Percentiles rank a stretch among this genome's conserved stretches.
phyloP scores from a whole-genome alignment of 2,329 filamentous ascomycete species.

The Neonectria punicea region DNA sequence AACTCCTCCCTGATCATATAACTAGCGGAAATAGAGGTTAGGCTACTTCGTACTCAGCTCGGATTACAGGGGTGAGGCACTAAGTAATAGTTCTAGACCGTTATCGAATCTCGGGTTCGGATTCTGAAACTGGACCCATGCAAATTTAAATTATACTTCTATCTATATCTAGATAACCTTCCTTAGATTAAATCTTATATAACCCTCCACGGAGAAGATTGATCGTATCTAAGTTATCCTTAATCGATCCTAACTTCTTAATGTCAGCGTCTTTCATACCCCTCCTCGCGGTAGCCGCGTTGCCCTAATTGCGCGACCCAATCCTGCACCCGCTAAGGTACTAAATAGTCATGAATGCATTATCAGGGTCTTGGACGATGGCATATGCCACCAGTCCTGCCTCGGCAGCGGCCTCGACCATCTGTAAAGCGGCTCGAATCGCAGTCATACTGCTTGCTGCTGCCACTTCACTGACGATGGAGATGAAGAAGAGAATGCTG shows the following conservation, averaged over 20 bases:
- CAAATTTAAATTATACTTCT: not conserved
- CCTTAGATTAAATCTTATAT: slow-evolving; percentile 5
- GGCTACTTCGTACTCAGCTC: no score
- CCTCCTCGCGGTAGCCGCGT: slow-evolving; percentile 29
- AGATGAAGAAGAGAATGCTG: slow-evolving; percentile 60
- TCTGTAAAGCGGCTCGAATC: slow-evolving; percentile 25
- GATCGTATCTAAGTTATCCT: slow-evolving; percentile 26
- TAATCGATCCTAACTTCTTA: slow-evolving; percentile 29
- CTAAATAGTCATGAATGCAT: slow-evolving; percentile 41
- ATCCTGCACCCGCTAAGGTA: slow-evolving; percentile 27
- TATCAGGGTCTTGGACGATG: slow-evolving; percentile 41
- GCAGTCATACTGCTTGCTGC: slow-evolving; percentile 25
- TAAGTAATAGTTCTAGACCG: no score
- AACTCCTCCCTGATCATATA: no score
- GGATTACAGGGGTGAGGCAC: no score
- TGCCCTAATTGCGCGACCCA: slow-evolving; percentile 19
- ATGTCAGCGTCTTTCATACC: slow-evolving; percentile 24
- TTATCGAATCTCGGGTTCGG: no score
- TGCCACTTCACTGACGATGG: slow-evolving; percentile 59
- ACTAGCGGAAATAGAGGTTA: no score
- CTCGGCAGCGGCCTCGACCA: slow-evolving; percentile 37
- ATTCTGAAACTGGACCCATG: no score
- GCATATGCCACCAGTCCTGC: slow-evolving; percentile 35
- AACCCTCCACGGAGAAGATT: slow-evolving; percentile 12
- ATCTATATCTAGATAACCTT: not conserved